Conservation (phyloP, 441 rosid genomes). For the Euphorbia celastroides region DNA sequence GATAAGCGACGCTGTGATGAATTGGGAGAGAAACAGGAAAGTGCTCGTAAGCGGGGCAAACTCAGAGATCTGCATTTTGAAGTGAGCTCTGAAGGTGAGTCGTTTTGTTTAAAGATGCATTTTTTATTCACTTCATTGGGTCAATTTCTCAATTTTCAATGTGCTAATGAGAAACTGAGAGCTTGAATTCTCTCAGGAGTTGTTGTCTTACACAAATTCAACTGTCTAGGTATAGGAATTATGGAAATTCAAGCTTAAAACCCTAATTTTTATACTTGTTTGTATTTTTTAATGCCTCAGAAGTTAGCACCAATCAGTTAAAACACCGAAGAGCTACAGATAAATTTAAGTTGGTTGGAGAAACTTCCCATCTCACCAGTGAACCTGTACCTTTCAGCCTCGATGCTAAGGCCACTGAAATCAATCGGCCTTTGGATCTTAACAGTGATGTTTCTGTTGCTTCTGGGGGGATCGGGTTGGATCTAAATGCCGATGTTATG, state of each 20-base stretch:
- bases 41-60: constrained; percentile 45
- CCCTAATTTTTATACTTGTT: neutral
- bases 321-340: constrained; percentile 21
- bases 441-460: constrained; percentile 28
- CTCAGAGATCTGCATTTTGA: constrained; percentile 40
- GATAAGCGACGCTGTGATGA: constrained; percentile 32
- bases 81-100: constrained; percentile 39
- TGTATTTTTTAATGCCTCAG: constrained; percentile 24
- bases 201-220: neutral
- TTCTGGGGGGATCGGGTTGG: constrained; percentile 35
- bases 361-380: constrained; percentile 31
- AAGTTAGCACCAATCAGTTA: constrained; percentile 21
- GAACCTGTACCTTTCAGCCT: constrained; percentile 23
- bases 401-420: constrained; percentile 29
- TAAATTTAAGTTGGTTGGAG: constrained; percentile 28
- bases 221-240: neutral
- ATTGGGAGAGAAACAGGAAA: constrained; percentile 36
- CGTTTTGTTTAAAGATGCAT: neutral
- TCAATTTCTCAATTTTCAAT: neutral
- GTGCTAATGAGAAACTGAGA: neutral
- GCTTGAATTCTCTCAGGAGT: too few relatives aligned
- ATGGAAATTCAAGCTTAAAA: neutral
- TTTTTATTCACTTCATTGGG: constrained; percentile 8
- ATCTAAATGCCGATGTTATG: constrained; percentile 42
- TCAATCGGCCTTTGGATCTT: constrained; percentile 34